Conservation (phyloP, 441 rosid species). For the Dalechampia spathulata region DNA sequence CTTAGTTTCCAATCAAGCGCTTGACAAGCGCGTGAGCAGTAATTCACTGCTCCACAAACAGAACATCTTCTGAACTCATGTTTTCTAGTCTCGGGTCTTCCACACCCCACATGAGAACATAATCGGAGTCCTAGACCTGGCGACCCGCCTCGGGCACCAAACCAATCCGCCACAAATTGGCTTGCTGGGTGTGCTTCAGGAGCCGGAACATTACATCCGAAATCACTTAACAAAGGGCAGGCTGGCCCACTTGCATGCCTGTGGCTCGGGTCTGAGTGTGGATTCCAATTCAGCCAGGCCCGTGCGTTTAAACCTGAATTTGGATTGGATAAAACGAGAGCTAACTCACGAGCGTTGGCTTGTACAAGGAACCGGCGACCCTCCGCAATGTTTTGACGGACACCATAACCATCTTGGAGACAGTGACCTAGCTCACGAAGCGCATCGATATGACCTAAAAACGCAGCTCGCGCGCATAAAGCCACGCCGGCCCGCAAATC, state of each 20-base stretch:
- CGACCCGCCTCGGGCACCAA: slow-evolving; percentile 26
- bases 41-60: slow-evolving; percentile 83
- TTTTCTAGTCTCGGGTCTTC: slow-evolving; percentile 81
- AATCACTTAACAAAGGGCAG: slow-evolving; percentile 77
- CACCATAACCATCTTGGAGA: slow-evolving; percentile 93
- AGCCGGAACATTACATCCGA: slow-evolving; percentile 88
- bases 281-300: slow-evolving; percentile 53
- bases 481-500: slow-evolving; percentile 92
- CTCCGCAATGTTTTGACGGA: slow-evolving; percentile 66
- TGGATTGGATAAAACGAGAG: slow-evolving; percentile 44
- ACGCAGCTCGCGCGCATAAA: slow-evolving; percentile 82
- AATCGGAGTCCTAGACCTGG: slow-evolving; percentile 55
- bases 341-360: slow-evolving; percentile 87
- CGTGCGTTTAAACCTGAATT: slow-evolving; percentile 22
- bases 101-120: slow-evolving; percentile 82
- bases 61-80: slow-evolving; percentile 93
- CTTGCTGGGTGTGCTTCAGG: slow-evolving; percentile 80
- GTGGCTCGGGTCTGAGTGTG: slow-evolving; percentile 24
- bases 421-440: slow-evolving; percentile 93
- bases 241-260: slow-evolving; percentile 19
- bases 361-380: slow-evolving; percentile 85
- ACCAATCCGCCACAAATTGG: slow-evolving; percentile 69
- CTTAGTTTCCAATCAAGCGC: slow-evolving; percentile 92
- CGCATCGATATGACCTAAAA: slow-evolving; percentile 77
- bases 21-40: slow-evolving; percentile 94